Percentiles rank a stretch among this genome's conserved stretches.
phyloP scores from a whole-genome alignment of 176 grass and related monocot species.

The barley (Hordeum vulgare) region MorexV3_pseudomolecules_assembly NC_058523.1:281145911-281146410 shows the following conservation, averaged over 20 bases:
- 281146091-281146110: constrained; percentile 92
- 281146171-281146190: constrained; percentile 77
- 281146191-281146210: constrained; percentile 80
- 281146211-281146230: constrained; percentile 82
- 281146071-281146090: constrained; percentile 96
- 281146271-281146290: constrained; percentile 14
- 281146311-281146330: background rate
- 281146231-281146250: constrained; percentile 87
- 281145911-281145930: constrained; percentile 94
- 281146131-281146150: constrained; percentile 99
- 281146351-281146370: constrained; percentile 57
- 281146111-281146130: constrained; percentile 98
- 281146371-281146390: constrained; percentile 91
- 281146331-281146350: background rate
- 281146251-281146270: constrained; percentile 70
- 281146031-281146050: constrained; percentile 95
- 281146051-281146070: constrained; percentile 95
- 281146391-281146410: constrained; percentile 93
- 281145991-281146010: constrained; percentile 95
- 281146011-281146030: constrained; percentile 96
- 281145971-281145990: constrained; percentile 97
- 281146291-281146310: constrained; percentile 21
- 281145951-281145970: constrained; percentile 91
- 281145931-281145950: constrained; percentile 97
- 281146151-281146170: constrained; percentile 94